Base-by-base conservation (phyloP, 1,284 basidiomycete species). In the Marasmius oreades region DNA sequence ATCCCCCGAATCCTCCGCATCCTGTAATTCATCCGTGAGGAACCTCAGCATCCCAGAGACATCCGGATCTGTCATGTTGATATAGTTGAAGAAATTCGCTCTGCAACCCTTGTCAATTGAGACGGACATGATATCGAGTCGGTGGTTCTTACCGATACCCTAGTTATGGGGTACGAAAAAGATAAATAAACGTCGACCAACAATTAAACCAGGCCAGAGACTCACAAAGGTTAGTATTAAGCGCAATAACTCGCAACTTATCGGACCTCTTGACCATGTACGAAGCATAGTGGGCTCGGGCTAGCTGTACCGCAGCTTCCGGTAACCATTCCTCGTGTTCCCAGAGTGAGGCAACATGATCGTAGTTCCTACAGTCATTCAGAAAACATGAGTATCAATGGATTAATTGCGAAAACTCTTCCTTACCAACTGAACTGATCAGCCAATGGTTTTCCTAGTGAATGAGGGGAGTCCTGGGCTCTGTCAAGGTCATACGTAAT, bases 1-100 rank as follows among this genome's bases (percentile, higher is more conserved):
- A 53, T 89, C 85, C 3, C 85, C 81, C 33, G 77, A 75, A 64
- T 90, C 87, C 67, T 90, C 88, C 14, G 87, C 86, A 52, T 77
- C 83, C 67, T 91, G 87, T n/a, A 93, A 73, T 69, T 93, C 88
- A 62, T 91, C 85, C 2, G 91, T 92, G 55, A 93, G 65, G 73
- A 89, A 92, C 23, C 87, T 78, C 60, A 93, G 74, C 79, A 88
- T 88, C 8, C 90, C 89, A 37, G 84, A 88, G 39, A 76, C 75
- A 67, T 93, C 91, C 1, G 85, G 80, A 39, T 84, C 69, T 20
- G 82, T 83, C 64, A 89, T 77, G 64, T 92, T 88, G 71, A 93
- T 85, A 66, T 85, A 91, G 66, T 86, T 87, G 71, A 91, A 89
- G 61, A 80, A 84, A 65, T 93, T 91, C 8, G 81, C 74, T 51